Evolutionary conservation across 805 yeast species (phyloP).

Genomic region (Wickerhamiella alocasiicola): DNA sequence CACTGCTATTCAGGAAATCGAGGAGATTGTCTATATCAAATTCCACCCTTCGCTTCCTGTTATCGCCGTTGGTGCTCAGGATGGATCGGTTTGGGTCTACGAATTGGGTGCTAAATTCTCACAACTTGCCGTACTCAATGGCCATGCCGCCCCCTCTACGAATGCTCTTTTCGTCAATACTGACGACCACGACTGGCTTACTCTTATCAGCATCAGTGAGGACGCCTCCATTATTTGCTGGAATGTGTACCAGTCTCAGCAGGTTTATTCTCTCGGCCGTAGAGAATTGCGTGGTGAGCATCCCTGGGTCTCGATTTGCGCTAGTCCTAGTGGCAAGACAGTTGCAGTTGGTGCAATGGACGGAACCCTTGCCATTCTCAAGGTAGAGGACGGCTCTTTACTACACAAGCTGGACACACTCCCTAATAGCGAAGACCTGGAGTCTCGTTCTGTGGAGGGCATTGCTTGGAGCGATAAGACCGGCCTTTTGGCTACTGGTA

Average conservation of each 20-base stretch:
- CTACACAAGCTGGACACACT: conserved; percentile 51
- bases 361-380: conserved; percentile 71
- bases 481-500: conserved; percentile 69
- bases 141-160: conserved; percentile 71
- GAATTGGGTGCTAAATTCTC: conserved; percentile 41
- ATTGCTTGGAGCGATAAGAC: conserved; percentile 61
- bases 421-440: conserved; percentile 33
- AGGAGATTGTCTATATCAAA: conserved; percentile 74
- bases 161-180: conserved; percentile 61
- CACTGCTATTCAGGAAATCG: conserved; percentile 71
- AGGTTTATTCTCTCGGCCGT: conserved; percentile 36
- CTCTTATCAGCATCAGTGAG: conserved; percentile 64
- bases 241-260: conserved; percentile 72
- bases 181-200: conserved; percentile 45
- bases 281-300: conserved; percentile 61
- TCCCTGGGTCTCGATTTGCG: conserved; percentile 74
- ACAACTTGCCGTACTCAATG: conserved; percentile 28
- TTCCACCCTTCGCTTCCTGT: conserved; percentile 64
- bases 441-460: conserved; percentile 63
- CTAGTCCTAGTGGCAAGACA: conserved; percentile 37
- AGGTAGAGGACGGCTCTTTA: conserved; percentile 59
- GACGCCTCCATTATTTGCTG: conserved; percentile 81
- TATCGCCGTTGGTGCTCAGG: conserved; percentile 84
- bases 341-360: conserved; percentile 80
- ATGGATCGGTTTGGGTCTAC: conserved; percentile 92